phyloP scores from a whole-genome alignment of 2,329 filamentous ascomycete genomes.

The Trichoderma arundinaceum region DNA sequence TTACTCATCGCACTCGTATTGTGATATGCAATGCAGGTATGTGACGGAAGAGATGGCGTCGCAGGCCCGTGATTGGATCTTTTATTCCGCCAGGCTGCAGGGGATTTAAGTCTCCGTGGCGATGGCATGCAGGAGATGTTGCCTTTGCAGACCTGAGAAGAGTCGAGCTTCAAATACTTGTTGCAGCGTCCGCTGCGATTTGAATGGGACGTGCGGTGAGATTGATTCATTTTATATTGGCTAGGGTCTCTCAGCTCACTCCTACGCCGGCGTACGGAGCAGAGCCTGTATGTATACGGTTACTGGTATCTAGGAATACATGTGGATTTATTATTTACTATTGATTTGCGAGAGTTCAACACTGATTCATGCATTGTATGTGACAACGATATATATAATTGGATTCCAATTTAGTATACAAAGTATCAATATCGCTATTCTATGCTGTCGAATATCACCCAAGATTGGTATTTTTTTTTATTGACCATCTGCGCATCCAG shows the following conservation, averaged over 20 bases:
- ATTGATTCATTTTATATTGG: not conserved
- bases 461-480: not conserved
- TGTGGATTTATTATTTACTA: not conserved
- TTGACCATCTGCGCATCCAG: not conserved
- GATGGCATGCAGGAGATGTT: conserved; percentile 2
- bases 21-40: conserved; percentile 9
- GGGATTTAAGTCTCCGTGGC: not conserved
- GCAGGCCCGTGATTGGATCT: conserved; percentile 19
- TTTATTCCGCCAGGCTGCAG: conserved; percentile 2
- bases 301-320: too few relatives aligned
- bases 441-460: not conserved
- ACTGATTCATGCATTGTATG: not conserved
- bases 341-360: not conserved
- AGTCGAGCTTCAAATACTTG: not conserved
- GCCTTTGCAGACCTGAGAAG: not conserved
- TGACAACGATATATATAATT: not conserved
- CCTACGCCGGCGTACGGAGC: not conserved
- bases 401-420: not conserved
- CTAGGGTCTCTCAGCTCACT: not conserved
- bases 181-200: not conserved
- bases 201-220: not conserved
- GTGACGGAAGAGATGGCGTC: conserved; percentile 8
- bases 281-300: not conserved
- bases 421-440: not conserved
- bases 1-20: conserved; percentile 19